Conservation (phyloP, 2,329 filamentous ascomycete genomes). For the Plenodomus tracheiphilus region DNA sequence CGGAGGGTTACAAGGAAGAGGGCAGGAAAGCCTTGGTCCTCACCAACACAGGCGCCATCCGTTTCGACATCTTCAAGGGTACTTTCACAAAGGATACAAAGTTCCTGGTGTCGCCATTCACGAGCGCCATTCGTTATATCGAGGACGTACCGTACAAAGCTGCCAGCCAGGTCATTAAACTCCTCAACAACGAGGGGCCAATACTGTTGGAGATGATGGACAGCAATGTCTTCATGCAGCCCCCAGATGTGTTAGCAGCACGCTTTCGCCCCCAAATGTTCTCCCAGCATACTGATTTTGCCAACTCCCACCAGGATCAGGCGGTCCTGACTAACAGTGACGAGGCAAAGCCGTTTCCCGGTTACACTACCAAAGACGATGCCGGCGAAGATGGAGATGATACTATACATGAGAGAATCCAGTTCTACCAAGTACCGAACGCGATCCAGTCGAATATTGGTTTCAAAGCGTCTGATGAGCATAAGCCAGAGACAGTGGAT, state of each 20-base stretch:
- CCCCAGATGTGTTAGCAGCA: slow-evolving; percentile 50
- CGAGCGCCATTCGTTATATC: slow-evolving; percentile 74
- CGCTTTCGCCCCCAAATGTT: slow-evolving; percentile 25
- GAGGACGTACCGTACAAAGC: slow-evolving; percentile 78
- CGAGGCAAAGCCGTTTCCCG: slow-evolving; percentile 58
- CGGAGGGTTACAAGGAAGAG: slow-evolving; percentile 36
- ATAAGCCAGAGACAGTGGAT: slow-evolving; percentile 73
- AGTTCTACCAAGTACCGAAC: slow-evolving; percentile 80
- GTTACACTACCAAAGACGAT: slow-evolving; percentile 90
- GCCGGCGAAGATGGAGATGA: slow-evolving; percentile 85
- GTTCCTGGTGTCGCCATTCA: slow-evolving; percentile 86
- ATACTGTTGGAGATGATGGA: slow-evolving; percentile 47
- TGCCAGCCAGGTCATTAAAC: slow-evolving; percentile 67
- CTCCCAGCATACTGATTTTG: slow-evolving; percentile 3
- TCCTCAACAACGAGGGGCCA: slow-evolving; percentile 62
- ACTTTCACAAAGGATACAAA: slow-evolving; percentile 86
- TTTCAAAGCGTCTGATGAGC: slow-evolving; percentile 51
- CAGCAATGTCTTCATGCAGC: slow-evolving; percentile 44
- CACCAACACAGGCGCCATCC: slow-evolving; percentile 86
- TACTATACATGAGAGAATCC: slow-evolving; percentile 75
- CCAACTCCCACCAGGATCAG: slow-evolving; percentile 12
- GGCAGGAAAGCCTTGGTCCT: slow-evolving; percentile 71
- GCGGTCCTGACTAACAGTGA: slow-evolving; percentile 5
- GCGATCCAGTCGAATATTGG: slow-evolving; percentile 71
- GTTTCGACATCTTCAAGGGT: slow-evolving; percentile 95